Percentiles rank a stretch among this genome's conserved stretches.
Conservation (phyloP, 768 basidiomycete genomes). For the Suillus subaureus region DNA sequence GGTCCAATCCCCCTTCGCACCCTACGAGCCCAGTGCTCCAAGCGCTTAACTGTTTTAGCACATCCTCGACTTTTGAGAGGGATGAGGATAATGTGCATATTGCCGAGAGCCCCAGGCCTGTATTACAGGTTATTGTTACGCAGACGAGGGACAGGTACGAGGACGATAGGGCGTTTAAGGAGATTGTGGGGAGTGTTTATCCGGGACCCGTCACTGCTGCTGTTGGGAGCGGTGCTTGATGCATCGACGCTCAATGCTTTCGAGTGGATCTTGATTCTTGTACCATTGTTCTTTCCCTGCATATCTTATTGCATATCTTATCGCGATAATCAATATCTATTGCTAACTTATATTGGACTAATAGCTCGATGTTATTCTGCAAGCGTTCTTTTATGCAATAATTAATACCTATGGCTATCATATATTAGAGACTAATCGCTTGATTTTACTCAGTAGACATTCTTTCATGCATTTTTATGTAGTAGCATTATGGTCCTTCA, state of each 20-base stretch:
- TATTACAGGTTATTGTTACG: conserved; percentile 36
- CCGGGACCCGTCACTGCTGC: conserved; percentile 18
- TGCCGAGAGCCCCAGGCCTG: conserved; percentile 13
- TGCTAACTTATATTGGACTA: background rate
- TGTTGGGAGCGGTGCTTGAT: conserved; percentile 1
- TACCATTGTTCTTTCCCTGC: background rate
- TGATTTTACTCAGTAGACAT: background rate
- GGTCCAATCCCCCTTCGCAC: conserved; percentile 22
- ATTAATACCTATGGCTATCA: background rate
- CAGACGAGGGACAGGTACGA: conserved; percentile 39
- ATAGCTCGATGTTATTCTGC: background rate
- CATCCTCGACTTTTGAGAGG: conserved; percentile 33
- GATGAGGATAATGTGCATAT: conserved; percentile 28
- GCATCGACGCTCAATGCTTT: background rate
- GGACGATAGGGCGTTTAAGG: conserved; percentile 35
- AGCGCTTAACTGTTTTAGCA: conserved; percentile 38
- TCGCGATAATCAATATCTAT: background rate
- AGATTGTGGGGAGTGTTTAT: conserved; percentile 31
- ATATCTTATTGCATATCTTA: conserved; percentile 5
- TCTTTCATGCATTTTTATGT: background rate
- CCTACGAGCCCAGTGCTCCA: conserved; percentile 29
- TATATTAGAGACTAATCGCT: background rate
- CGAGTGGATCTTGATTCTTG: background rate
- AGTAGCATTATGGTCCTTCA: background rate
- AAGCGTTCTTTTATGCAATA: background rate